A percentile compares a stretch with the other conserved stretches of the same genome.
phyloP scores from a whole-genome alignment of 805 yeast genomes.

The Metschnikowia colocasiae region DNA sequence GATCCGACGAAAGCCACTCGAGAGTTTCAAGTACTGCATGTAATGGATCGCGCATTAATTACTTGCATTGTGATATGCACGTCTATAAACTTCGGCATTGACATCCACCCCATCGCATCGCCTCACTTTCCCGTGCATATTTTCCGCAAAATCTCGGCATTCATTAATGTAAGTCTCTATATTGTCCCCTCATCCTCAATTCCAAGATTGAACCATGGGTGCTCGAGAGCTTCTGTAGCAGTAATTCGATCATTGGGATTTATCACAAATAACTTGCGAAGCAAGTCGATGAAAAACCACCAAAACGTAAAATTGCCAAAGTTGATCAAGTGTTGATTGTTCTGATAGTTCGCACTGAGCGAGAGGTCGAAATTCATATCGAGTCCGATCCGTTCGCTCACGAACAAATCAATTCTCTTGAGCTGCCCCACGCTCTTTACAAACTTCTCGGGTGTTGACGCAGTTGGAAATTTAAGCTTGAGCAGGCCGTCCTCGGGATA shows the following conservation, averaged over 20 bases:
- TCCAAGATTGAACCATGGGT: conserved; percentile 48
- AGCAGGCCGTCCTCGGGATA: conserved; percentile 23
- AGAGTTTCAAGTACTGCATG: neutral
- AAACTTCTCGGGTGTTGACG: conserved; percentile 37
- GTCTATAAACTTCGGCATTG: neutral
- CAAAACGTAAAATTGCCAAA: conserved; percentile 73
- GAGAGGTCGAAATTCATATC: conserved; percentile 38
- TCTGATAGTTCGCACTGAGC: conserved; percentile 35
- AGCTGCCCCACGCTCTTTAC: conserved; percentile 38
- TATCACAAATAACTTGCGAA: conserved; percentile 36
- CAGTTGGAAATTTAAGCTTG: conserved; percentile 36
- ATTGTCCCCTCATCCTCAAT: conserved; percentile 45
- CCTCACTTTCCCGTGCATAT: neutral
- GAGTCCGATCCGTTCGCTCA: conserved; percentile 40
- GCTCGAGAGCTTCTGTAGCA: conserved; percentile 41
- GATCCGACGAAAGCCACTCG: neutral
- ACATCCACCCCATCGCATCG: neutral
- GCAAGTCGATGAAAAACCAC: conserved; percentile 61
- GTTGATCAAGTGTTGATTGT: conserved; percentile 40
- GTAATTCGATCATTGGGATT: conserved; percentile 37
- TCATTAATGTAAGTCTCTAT: neutral
- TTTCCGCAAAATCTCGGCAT: neutral
- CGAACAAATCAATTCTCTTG: conserved; percentile 41
- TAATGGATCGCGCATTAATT: neutral
- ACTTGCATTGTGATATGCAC: neutral